Conservation (phyloP, 805 yeast species). For the Sporopachydermia quercuum region DNA sequence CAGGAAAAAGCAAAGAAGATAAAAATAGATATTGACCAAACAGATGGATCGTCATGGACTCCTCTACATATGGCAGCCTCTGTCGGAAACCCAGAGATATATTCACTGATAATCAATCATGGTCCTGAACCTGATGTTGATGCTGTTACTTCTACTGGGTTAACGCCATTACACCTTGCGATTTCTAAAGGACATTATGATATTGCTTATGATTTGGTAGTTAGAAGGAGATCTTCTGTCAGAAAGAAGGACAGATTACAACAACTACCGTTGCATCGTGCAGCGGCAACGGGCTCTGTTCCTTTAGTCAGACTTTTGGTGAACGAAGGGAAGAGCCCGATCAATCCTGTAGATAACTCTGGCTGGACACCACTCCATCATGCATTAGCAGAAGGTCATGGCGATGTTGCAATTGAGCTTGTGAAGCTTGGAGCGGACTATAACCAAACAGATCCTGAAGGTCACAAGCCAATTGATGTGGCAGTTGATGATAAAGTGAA, state of each 20-base stretch:
- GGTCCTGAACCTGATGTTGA: constrained; percentile 47
- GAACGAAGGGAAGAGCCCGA: constrained; percentile 37
- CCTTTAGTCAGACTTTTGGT: constrained; percentile 41
- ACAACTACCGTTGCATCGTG: constrained; percentile 63
- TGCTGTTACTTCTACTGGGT: constrained; percentile 48
- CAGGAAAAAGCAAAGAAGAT: constrained; percentile 14
- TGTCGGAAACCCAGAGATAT: constrained; percentile 43
- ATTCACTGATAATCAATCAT: constrained; percentile 28
- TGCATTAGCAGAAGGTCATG: constrained; percentile 82
- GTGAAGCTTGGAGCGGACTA: constrained; percentile 56
- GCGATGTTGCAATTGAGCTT: constrained; percentile 52
- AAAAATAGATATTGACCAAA: constrained; percentile 49
- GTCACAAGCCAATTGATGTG: constrained; percentile 37
- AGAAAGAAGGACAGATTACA: constrained; percentile 53
- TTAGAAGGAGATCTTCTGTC: constrained; percentile 40
- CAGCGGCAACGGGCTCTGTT: constrained; percentile 61
- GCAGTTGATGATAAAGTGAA: constrained; percentile 38
- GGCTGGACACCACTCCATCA: constrained; percentile 88
- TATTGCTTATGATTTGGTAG: constrained; percentile 38
- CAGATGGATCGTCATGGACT: constrained; percentile 78
- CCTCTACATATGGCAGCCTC: constrained; percentile 76
- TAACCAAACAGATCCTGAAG: constrained; percentile 30
- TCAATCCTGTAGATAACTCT: constrained; percentile 50
- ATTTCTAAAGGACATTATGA: constrained; percentile 49
- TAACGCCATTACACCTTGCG: constrained; percentile 65